Conservation (phyloP, 495 filamentous ascomycete genomes). For the Aspergillus olivimuriae region DNA sequence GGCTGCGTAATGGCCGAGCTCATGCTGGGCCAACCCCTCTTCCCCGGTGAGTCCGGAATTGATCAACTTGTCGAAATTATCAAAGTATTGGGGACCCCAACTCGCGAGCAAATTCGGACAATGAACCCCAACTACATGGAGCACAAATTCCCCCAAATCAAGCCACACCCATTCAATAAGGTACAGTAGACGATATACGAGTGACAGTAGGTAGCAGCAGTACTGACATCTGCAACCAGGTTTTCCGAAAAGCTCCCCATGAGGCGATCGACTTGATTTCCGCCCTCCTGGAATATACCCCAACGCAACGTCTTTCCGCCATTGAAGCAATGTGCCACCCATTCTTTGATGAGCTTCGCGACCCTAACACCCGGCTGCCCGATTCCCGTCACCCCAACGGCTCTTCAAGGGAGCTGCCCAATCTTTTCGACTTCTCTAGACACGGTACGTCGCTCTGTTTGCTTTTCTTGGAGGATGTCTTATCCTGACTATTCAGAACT, state of each 20-base stretch:
- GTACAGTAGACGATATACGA: constrained; percentile 31
- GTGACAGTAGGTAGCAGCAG: background rate
- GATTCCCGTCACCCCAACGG: constrained; percentile 85
- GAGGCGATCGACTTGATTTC: constrained; percentile 96
- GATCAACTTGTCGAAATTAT: constrained; percentile 99
- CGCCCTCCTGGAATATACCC: constrained; percentile 89
- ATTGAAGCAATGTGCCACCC: constrained; percentile 97
- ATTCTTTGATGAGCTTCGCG: constrained; percentile 95
- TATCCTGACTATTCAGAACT: constrained; percentile 57
- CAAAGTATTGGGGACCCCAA: constrained; percentile 96
- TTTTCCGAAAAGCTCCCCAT: constrained; percentile 88
- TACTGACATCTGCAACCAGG: constrained; percentile 36
- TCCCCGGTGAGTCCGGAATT: constrained; percentile 98
- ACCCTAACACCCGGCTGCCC: constrained; percentile 78
- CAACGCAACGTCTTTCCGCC: constrained; percentile 87
- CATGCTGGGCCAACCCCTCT: constrained; percentile 97
- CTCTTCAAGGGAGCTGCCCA: constrained; percentile 72
- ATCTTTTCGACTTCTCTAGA: constrained; percentile 85
- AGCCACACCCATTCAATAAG: constrained; percentile 98
- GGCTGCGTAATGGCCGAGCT: constrained; percentile 99
- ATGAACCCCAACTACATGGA: constrained; percentile 99
- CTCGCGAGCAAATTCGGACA: constrained; percentile 96
- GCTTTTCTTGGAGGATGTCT: background rate
- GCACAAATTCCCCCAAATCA: constrained; percentile 99
- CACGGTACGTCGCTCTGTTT: constrained; percentile 62